Base-by-base conservation (phyloP, 2,329 filamentous ascomycete species). In the Colletotrichum tanaceti region DNA sequence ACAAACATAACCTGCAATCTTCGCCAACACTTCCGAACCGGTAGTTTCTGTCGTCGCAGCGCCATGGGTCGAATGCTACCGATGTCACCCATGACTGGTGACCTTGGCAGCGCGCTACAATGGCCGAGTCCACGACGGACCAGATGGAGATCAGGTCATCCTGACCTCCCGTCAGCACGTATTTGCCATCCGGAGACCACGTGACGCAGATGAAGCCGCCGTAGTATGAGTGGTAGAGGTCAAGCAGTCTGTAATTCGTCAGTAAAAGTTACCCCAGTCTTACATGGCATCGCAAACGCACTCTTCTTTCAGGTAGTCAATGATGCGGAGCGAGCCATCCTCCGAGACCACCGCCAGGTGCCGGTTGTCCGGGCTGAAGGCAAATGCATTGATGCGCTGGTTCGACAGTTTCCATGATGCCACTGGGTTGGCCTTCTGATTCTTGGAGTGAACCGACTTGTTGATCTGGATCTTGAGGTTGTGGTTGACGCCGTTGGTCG, bases 131-230 rank as follows among this genome's bases (percentile, higher is more conserved):
- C 47, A 90, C 87, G 44, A 97, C 85, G 18, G 91, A 96, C 96
- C 96, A 99, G 73, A 99, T 98, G 0, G 94, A 97, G 14, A 99
- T 92, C 11, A 98, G 84, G 77, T 99, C 96, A 77, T 99, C 96
- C 79, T 98, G 95, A 5, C 96, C 94, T 60, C 96, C 96, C 0
- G 96, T 98, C 20, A 99, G 85, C 59, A 99, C 90, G 78, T 98
- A 99, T 77, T 97, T 95, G 59, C 94, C 94, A 76, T 99, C 96
- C 11, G 96, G 96, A 7, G 95, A 98, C 96, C 96, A 99, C 80
- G 93, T 97, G 2, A 98, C 94, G 76, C 94, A 97, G 52, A 92
- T 92, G 70, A 99, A 86, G 3, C 93, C 95, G 54, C 96, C 96
- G 75, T 98, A 99, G 81, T 98, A 99, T 63, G 93, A 93, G 74